phyloP scores from a whole-genome alignment of 345 rosid species.

The Hypericum perforatum region DNA sequence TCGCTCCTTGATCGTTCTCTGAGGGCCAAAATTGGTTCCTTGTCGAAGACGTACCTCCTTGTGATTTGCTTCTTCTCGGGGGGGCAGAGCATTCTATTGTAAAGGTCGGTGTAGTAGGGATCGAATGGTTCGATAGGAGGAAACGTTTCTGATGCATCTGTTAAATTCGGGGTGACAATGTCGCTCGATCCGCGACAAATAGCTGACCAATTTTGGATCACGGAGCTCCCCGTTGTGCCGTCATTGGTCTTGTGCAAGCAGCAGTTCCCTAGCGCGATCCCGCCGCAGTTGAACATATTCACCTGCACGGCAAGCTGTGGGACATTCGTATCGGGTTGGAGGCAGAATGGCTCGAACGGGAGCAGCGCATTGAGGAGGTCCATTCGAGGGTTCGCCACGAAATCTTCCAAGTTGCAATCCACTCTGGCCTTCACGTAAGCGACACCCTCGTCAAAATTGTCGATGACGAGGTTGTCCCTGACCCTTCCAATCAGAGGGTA shows the following conservation, averaged over 20 bases:
- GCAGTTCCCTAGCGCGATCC: constrained; percentile 10
- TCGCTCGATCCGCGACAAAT: background rate
- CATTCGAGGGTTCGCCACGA: background rate
- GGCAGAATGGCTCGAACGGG: background rate
- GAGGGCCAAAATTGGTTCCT: background rate
- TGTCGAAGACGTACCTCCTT: constrained; percentile 5
- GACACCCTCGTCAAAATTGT: constrained; percentile 5
- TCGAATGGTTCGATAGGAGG: background rate
- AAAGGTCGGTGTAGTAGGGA: background rate
- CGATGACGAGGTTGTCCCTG: background rate
- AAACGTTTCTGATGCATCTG: background rate
- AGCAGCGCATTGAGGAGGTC: background rate
- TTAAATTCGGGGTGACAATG: background rate
- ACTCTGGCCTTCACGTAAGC: constrained; percentile 3
- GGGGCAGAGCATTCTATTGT: background rate
- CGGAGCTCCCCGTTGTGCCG: background rate
- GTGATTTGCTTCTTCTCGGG: background rate
- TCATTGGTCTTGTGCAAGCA: constrained; percentile 7
- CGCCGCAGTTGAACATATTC: constrained; percentile 8
- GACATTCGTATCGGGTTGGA: background rate
- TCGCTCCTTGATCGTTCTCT: background rate
- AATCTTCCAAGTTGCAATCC: background rate
- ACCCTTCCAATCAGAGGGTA: constrained; percentile 6
- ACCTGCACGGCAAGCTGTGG: constrained; percentile 7
- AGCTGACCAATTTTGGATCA: constrained; percentile 2